A percentile compares a stretch with the other conserved stretches of the same genome.
Evolutionary conservation across 1,284 basidiomycete species (phyloP).

Genomic region (Microbotryomycetes sp.): DNA sequence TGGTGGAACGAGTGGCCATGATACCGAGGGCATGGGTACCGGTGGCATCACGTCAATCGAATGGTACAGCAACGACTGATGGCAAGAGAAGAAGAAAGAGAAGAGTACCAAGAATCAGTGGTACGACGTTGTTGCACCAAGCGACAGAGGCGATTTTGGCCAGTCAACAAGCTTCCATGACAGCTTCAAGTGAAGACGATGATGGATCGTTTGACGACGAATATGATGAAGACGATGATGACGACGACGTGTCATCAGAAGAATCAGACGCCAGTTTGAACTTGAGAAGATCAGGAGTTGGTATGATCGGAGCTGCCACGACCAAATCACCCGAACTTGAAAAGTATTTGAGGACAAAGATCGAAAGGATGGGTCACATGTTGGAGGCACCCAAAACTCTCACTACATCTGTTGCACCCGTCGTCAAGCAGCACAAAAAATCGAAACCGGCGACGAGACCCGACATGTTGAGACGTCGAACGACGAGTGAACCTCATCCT

Average conservation of each 20-base stretch:
- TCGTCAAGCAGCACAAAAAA: not conserved
- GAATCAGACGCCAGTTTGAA: constrained; percentile 40
- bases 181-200: constrained; percentile 39
- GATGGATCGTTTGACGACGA: constrained; percentile 41
- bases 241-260: constrained; percentile 41
- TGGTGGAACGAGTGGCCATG: constrained; percentile 87
- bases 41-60: constrained; percentile 32
- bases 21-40: constrained; percentile 79
- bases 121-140: not conserved
- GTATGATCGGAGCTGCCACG: constrained; percentile 73
- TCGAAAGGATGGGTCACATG: constrained; percentile 94
- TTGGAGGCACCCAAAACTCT: constrained; percentile 58
- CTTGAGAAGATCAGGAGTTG: constrained; percentile 59
- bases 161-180: constrained; percentile 28
- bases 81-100: not conserved
- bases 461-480: not conserved
- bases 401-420: no score
- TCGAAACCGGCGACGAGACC: not conserved
- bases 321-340: constrained; percentile 83
- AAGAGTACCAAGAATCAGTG: not conserved
- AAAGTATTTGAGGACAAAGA: constrained; percentile 91
- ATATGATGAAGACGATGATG: constrained; percentile 40
- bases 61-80: constrained; percentile 1
- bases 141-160: constrained; percentile 1
- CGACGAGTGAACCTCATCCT: not conserved